These are phyloP conservation scores for Lactuca saligna DNA, from an alignment of 129 eudicot species.

Conservation along the genomic window DNA sequence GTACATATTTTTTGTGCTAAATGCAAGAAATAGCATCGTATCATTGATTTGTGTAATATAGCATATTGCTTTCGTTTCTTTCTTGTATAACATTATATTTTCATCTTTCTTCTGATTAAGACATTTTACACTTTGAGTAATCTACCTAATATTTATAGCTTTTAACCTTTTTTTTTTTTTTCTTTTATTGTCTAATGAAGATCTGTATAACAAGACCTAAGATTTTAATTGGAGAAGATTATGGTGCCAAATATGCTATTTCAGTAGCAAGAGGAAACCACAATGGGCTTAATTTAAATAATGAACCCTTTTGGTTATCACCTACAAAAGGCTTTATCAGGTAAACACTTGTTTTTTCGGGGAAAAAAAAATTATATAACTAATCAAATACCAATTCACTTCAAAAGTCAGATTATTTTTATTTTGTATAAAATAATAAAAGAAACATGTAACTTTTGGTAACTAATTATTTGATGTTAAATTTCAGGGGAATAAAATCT, in stretches of 20 bases:
- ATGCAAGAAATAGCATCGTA: no score
- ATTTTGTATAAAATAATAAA: neutral
- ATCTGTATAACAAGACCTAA: constrained; percentile 21
- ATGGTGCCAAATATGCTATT: constrained; percentile 30
- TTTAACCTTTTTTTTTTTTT: neutral
- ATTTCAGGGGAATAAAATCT: constrained; percentile 52
- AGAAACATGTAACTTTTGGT: constrained; percentile 3
- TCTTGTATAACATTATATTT: no score
- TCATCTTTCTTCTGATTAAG: no score
- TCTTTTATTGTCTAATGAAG: constrained; percentile 26
- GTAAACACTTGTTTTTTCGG: neutral
- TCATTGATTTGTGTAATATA: no score
- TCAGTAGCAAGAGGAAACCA: constrained; percentile 47
- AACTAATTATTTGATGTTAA: constrained; percentile 1
- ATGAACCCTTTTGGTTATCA: constrained; percentile 56
- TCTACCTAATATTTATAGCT: no score
- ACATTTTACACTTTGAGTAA: no score
- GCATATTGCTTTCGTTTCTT: no score
- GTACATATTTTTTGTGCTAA: constrained; percentile 5
- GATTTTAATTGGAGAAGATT: constrained; percentile 19
- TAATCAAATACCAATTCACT: no score
- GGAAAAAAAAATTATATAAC: no score
- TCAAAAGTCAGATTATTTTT: neutral
- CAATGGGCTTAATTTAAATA: constrained; percentile 30
- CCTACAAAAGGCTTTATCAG: constrained; percentile 30